A percentile compares a stretch with the other conserved stretches of the same genome.
Evolutionary conservation across 768 basidiomycete genomes (phyloP).

Genomic region (Suillus hirtellus): DNA sequence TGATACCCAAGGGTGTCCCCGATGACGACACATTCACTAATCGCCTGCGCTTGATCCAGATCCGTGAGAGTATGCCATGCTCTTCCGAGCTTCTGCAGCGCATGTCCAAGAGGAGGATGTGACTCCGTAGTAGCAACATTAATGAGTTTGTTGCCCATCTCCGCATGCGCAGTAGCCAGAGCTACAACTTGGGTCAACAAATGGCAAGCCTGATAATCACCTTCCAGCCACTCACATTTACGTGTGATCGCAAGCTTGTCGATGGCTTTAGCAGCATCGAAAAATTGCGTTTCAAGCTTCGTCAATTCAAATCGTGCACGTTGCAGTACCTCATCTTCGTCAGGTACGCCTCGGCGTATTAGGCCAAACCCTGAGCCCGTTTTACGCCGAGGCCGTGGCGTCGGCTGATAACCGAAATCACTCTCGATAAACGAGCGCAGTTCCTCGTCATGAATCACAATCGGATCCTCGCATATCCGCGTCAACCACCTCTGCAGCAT

Average conservation of each 20-base stretch:
- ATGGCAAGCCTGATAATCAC: not conserved
- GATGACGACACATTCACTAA: conserved; percentile 92
- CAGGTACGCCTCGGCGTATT: conserved; percentile 78
- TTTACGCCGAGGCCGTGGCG: conserved; percentile 72
- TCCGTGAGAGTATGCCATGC: conserved; percentile 87
- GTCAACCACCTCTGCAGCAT: conserved; percentile 96
- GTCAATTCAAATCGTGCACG: conserved; percentile 89
- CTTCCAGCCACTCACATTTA: conserved; percentile 55
- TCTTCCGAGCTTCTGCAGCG: conserved; percentile 83
- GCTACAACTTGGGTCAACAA: conserved; percentile 43
- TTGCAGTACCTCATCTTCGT: conserved; percentile 93
- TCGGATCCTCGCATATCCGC: conserved; percentile 89
- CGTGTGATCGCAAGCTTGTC: conserved; percentile 81
- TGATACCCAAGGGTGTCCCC: conserved; percentile 98
- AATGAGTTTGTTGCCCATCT: conserved; percentile 92
- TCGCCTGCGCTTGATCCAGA: conserved; percentile 86
- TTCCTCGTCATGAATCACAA: conserved; percentile 88
- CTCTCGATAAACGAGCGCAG: conserved; percentile 93
- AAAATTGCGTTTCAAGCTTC: conserved; percentile 89
- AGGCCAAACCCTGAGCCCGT: conserved; percentile 72
- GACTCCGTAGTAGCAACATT: conserved; percentile 88
- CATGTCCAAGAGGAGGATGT: conserved; percentile 80
- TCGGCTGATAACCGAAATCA: conserved; percentile 95
- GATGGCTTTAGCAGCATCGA: conserved; percentile 88
- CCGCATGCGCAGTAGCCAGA: conserved; percentile 74